phyloP scores from a whole-genome alignment of 176 grass and related monocot genomes.

The Bromus sterilis region DNA sequence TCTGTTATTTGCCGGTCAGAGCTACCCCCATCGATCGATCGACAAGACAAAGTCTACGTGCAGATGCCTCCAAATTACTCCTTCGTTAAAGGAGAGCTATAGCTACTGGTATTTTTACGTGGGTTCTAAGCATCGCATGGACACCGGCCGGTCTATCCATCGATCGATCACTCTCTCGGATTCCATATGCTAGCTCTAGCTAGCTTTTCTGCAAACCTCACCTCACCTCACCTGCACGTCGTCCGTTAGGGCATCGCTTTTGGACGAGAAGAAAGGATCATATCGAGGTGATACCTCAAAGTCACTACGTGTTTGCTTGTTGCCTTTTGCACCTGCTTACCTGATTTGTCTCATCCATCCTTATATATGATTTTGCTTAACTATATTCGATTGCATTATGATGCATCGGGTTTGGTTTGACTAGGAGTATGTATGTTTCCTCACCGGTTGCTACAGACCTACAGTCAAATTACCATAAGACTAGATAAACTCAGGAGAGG shows the following conservation, averaged over 20 bases:
- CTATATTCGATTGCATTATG: too few relatives aligned
- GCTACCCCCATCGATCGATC: not conserved
- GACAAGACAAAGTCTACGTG: conserved; percentile 3
- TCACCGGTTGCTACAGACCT: too few relatives aligned
- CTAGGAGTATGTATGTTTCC: not conserved
- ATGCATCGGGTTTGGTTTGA: not conserved
- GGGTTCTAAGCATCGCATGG: conserved; percentile 32
- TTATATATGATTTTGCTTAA: too few relatives aligned
- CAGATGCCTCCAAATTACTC: not conserved
- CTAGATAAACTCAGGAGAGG: too few relatives aligned
- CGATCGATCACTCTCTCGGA: not conserved
- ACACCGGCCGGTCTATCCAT: not conserved
- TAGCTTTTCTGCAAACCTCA: not conserved
- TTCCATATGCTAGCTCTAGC: conserved; percentile 20
- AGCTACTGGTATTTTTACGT: conserved; percentile 17
- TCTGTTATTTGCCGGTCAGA: not conserved
- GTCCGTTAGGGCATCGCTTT: conserved; percentile 38
- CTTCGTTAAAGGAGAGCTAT: not conserved
- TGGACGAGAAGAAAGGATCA: conserved; percentile 20
- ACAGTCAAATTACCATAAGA: not conserved
- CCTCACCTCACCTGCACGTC: conserved; percentile 21
- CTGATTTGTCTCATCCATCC: not conserved
- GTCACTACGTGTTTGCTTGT: not conserved
- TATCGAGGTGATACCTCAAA: not conserved
- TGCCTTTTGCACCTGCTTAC: conserved; percentile 13